Evolutionary conservation across 2,329 filamentous ascomycete genomes (phyloP).

Genomic region (Zelopaecilomyces penicillatus): DNA sequence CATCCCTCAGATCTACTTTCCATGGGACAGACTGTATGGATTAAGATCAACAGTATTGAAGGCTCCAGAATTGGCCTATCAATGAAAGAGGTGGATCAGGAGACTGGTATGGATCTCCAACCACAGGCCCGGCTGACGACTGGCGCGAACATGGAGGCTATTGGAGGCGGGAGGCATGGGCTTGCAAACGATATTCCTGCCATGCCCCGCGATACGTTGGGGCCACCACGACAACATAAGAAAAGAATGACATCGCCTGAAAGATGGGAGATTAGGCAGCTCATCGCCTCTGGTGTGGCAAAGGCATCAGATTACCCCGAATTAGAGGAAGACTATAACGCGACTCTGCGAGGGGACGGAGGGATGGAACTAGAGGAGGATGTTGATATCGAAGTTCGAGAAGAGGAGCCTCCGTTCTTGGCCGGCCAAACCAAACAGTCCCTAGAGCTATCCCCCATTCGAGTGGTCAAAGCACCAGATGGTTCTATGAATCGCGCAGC

Average conservation of each 20-base stretch:
- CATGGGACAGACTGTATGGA: conserved; percentile 75
- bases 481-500: conserved; percentile 96
- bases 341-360: conserved; percentile 75
- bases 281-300: conserved; percentile 90
- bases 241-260: conserved; percentile 96
- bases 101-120: conserved; percentile 72
- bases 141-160: conserved; percentile 78
- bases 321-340: conserved; percentile 87
- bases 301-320: conserved; percentile 93
- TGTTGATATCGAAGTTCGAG: conserved; percentile 90
- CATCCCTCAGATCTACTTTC: conserved; percentile 84
- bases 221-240: conserved; percentile 51
- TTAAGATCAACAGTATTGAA: conserved; percentile 86
- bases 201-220: conserved; percentile 31
- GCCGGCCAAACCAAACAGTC: conserved; percentile 95
- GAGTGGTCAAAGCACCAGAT: conserved; percentile 94
- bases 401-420: conserved; percentile 94
- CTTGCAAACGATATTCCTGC: conserved; percentile 37
- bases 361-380: conserved; percentile 92
- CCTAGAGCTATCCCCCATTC: conserved; percentile 86
- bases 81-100: conserved; percentile 96
- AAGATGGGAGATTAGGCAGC: conserved; percentile 92
- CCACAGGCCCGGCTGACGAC: conserved; percentile 73
- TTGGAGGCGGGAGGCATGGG: conserved; percentile 56
- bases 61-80: conserved; percentile 75